Percentiles rank a stretch among this genome's conserved stretches.
Evolutionary conservation across 805 yeast genomes (phyloP).

Genomic region (Barnettozyma sucrosica): DNA sequence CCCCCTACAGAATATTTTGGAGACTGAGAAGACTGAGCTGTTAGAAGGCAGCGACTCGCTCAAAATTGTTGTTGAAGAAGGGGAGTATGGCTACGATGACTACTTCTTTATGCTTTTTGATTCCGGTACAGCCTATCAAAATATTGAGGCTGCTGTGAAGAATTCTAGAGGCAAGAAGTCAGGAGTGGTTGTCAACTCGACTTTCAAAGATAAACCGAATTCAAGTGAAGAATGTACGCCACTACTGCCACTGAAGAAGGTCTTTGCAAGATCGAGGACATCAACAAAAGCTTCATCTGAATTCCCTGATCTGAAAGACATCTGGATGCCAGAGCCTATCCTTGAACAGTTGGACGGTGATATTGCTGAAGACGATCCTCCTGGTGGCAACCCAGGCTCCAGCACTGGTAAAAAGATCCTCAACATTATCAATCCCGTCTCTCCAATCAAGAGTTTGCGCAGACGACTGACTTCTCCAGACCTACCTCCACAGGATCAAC

Average conservation of each 20-base stretch:
- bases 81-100: constrained; percentile 56
- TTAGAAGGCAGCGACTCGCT: constrained; percentile 53
- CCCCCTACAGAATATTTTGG: constrained; percentile 64
- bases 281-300: neutral
- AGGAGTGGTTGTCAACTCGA: constrained; percentile 9
- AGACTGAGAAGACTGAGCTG: constrained; percentile 50
- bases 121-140: constrained; percentile 37
- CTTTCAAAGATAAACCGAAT: neutral
- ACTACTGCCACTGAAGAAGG: neutral
- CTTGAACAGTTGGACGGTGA: neutral
- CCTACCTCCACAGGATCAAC: neutral
- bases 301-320: neutral
- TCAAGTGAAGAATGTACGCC: neutral
- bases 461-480: neutral
- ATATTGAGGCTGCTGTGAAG: constrained; percentile 36
- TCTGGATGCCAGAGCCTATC: neutral
- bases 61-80: constrained; percentile 55
- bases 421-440: neutral
- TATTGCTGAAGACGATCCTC: neutral
- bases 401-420: neutral
- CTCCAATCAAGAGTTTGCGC: constrained; percentile 1
- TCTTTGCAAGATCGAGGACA: neutral
- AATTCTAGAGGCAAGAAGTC: neutral
- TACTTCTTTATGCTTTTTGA: constrained; percentile 64
- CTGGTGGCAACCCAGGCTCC: neutral